Conservation (phyloP, 2,329 filamentous ascomycete genomes). For the Trichoderma guizhouense region DNA sequence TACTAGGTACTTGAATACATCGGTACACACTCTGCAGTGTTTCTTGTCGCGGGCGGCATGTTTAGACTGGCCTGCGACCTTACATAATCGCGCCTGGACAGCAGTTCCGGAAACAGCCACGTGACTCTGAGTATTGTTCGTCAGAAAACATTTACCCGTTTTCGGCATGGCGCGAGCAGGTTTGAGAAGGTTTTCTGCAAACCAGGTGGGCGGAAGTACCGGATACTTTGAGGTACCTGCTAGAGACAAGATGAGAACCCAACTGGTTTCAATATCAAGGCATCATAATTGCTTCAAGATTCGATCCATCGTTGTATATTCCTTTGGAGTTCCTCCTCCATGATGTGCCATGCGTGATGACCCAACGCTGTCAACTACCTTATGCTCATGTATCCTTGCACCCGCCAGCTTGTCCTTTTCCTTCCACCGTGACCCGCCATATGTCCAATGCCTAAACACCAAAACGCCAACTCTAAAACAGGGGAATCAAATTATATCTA, state of each 20-base stretch:
- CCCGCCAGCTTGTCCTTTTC: neutral
- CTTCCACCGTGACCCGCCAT: neutral
- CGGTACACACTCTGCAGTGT: neutral
- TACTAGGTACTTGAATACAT: neutral
- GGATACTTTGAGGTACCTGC: conserved; percentile 31
- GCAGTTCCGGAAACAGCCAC: neutral
- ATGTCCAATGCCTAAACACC: neutral
- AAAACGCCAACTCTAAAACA: neutral
- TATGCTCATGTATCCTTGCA: neutral
- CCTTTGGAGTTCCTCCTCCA: neutral
- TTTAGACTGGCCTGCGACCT: neutral
- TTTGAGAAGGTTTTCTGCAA: conserved; percentile 51
- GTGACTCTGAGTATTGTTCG: neutral
- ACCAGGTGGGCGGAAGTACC: conserved; percentile 29
- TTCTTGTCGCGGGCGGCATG: neutral
- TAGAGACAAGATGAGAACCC: neutral
- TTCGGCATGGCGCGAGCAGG: conserved; percentile 34
- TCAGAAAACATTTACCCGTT: neutral
- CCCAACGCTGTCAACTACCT: neutral
- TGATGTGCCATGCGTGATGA: neutral
- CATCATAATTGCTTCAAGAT: neutral
- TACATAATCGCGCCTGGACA: neutral
- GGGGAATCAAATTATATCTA: neutral
- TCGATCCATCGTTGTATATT: neutral
- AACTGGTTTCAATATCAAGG: neutral